phyloP scores from a whole-genome alignment of 2,329 filamentous ascomycete genomes.

The Sarocladium oryzae region DNA sequence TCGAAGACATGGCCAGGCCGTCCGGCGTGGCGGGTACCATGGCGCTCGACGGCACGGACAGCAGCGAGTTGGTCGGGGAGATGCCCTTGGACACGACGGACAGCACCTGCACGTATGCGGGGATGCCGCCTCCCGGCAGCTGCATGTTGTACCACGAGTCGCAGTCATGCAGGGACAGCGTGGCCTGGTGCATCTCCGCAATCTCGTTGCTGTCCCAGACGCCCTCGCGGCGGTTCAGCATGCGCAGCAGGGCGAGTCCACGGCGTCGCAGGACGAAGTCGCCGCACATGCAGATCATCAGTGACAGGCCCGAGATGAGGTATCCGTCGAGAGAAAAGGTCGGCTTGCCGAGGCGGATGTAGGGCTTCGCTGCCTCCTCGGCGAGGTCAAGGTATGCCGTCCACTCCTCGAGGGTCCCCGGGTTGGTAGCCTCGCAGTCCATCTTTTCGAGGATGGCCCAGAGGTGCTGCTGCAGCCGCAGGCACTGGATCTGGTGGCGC shows the following conservation, averaged over 20 bases:
- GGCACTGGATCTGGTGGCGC: background rate
- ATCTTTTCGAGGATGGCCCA: background rate
- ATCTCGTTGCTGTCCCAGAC: slow-evolving; percentile 18
- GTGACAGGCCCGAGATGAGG: background rate
- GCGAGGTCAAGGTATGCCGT: background rate
- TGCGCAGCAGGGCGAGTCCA: slow-evolving; percentile 13
- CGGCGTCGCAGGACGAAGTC: background rate
- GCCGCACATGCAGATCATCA: background rate
- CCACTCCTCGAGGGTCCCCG: background rate
- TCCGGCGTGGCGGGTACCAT: background rate
- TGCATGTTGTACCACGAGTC: background rate
- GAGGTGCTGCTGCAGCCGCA: background rate
- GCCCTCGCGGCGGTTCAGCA: slow-evolving; percentile 15
- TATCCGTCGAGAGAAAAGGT: background rate
- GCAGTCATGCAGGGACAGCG: background rate
- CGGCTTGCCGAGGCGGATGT: background rate
- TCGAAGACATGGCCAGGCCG: background rate
- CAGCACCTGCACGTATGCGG: background rate
- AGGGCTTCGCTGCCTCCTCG: background rate
- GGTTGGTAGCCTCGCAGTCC: background rate
- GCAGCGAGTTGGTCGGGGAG: background rate
- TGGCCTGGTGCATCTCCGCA: slow-evolving; percentile 14
- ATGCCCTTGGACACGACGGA: background rate
- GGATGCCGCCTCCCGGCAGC: background rate
- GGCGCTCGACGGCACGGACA: background rate